Evolutionary conservation across 805 yeast genomes (phyloP).

Genomic region (Monosporozyma siamensis): DNA sequence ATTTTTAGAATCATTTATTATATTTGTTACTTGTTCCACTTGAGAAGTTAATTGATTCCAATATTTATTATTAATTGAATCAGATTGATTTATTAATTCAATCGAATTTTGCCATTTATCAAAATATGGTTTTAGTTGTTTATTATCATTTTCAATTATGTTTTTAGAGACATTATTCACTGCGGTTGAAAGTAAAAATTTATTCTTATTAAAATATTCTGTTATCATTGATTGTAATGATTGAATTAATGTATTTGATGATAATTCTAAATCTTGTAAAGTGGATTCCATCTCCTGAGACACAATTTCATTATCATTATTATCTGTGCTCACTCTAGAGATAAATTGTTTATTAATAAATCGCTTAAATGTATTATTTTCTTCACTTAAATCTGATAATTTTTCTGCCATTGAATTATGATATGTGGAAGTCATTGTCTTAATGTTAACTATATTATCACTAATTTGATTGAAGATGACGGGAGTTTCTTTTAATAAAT

Average conservation of each 20-base stretch:
- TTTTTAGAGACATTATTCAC: slow-evolving; percentile 22
- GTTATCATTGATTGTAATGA: slow-evolving; percentile 18
- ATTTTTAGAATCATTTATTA: slow-evolving; percentile 12
- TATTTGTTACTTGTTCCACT: slow-evolving; percentile 14
- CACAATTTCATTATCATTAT: not conserved
- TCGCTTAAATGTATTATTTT: slow-evolving; percentile 24
- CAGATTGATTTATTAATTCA: slow-evolving; percentile 27
- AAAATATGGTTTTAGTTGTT: slow-evolving; percentile 22
- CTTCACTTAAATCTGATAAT: slow-evolving; percentile 27
- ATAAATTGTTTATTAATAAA: slow-evolving; percentile 22
- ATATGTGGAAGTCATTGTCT: slow-evolving; percentile 12
- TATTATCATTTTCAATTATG: slow-evolving; percentile 25
- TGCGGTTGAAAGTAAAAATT: slow-evolving; percentile 18
- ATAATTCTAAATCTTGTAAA: slow-evolving; percentile 17
- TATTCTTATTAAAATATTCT: slow-evolving; percentile 18
- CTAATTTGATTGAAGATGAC: slow-evolving; percentile 13
- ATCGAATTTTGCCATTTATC: slow-evolving; percentile 26
- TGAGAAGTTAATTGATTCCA: slow-evolving; percentile 14
- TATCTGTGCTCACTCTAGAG: too few relatives aligned
- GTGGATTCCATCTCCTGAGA: slow-evolving; percentile 14
- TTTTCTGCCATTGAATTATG: slow-evolving; percentile 17
- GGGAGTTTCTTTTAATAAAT: slow-evolving; percentile 20
- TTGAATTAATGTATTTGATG: slow-evolving; percentile 17
- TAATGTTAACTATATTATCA: slow-evolving; percentile 15
- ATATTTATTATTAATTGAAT: slow-evolving; percentile 22